Percentiles rank a stretch among this genome's conserved stretches.
These are phyloP conservation scores for Parachlorella kessleri DNA, from an alignment of 139 green algal species.

Conservation along the genomic window DNA sequence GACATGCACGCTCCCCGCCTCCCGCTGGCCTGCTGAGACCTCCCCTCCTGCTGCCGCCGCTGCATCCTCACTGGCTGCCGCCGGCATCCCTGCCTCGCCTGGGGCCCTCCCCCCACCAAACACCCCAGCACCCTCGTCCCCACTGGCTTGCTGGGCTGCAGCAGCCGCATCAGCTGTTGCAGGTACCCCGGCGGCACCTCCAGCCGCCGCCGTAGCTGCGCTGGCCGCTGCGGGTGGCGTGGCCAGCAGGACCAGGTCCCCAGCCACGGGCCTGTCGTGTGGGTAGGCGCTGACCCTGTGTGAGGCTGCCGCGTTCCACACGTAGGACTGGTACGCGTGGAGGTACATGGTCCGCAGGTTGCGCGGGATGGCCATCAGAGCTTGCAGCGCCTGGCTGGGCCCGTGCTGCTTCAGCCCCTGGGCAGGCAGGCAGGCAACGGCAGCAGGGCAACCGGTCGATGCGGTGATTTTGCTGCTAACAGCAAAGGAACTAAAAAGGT, in stretches of 20 bases:
- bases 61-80: slow-evolving; percentile 6
- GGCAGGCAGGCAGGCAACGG: neutral
- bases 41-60: neutral
- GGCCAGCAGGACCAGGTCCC: slow-evolving; percentile 70
- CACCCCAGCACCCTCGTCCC: slow-evolving; percentile 2
- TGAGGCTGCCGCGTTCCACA: slow-evolving; percentile 83
- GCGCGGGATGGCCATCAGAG: slow-evolving; percentile 70
- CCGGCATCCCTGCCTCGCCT: neutral
- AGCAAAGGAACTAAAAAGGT: too few relatives aligned
- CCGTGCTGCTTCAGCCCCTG: slow-evolving; percentile 28
- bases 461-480: too few relatives aligned
- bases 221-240: slow-evolving; percentile 2
- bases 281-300: slow-evolving; percentile 57
- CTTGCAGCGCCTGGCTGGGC: slow-evolving; percentile 22
- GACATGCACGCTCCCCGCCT: slow-evolving; percentile 52
- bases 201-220: slow-evolving; percentile 3
- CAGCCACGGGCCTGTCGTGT: slow-evolving; percentile 50
- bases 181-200: neutral
- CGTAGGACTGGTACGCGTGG: slow-evolving; percentile 89
- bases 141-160: neutral
- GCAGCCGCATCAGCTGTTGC: neutral
- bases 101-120: neutral
- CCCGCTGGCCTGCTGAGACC: neutral
- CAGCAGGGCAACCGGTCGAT: neutral
- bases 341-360: slow-evolving; percentile 92